Conservation (phyloP, 2,329 filamentous ascomycete species). For the Tolypocladium nubicola region DNA sequence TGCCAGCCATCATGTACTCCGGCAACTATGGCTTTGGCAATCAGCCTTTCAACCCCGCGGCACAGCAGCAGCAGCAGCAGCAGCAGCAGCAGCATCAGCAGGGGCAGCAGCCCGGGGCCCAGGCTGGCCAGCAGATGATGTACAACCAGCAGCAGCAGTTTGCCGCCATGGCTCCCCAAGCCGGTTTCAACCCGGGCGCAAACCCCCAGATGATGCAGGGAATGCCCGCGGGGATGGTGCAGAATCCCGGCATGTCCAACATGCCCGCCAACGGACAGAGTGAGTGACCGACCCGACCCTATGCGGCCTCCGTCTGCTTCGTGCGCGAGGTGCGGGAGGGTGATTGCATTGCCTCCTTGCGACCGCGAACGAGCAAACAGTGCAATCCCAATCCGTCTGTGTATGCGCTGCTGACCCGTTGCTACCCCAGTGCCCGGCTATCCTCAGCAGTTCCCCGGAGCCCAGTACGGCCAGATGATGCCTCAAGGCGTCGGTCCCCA, state of each 20-base stretch:
- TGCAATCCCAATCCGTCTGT: background rate
- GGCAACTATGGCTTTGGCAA: conserved; percentile 44
- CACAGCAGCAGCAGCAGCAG: conserved; percentile 37
- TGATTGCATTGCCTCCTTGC: background rate
- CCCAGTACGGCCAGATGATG: conserved; percentile 44
- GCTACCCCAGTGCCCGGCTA: conserved; percentile 41
- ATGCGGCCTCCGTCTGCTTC: background rate
- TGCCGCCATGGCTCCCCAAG: conserved; percentile 40
- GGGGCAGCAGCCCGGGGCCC: conserved; percentile 25
- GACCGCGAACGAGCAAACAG: background rate
- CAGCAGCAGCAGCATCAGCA: conserved; percentile 32
- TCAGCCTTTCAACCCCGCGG: conserved; percentile 38
- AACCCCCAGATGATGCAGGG: conserved; percentile 46
- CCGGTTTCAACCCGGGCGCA: conserved; percentile 36
- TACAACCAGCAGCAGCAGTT: conserved; percentile 48
- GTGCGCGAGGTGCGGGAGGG: background rate
- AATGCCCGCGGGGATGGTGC: conserved; percentile 52
- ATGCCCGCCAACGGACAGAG: conserved; percentile 51
- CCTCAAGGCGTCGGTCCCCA: conserved; percentile 38
- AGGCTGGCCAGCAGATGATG: conserved; percentile 43
- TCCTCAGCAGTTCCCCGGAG: conserved; percentile 45
- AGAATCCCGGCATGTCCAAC: conserved; percentile 47
- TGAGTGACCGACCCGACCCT: conserved; percentile 26
- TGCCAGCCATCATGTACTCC: conserved; percentile 37
- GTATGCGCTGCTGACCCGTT: conserved; percentile 6